These are phyloP conservation scores for Fraxinus angustifolia DNA, from an alignment of 305 asterid species.

Conservation along the genomic window DNA sequence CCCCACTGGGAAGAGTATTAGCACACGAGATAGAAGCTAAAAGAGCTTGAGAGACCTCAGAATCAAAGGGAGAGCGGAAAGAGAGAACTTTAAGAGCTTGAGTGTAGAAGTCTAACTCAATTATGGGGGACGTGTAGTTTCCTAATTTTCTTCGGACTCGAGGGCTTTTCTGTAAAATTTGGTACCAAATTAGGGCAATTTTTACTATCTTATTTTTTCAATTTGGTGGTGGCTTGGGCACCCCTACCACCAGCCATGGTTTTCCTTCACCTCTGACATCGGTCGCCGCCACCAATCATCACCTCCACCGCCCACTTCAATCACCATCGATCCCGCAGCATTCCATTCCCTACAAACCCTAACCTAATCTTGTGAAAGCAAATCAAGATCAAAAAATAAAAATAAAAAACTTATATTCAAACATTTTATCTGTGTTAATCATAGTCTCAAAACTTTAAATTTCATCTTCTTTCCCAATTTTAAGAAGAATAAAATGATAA, in stretches of 20 bases:
- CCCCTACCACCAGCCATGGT: slow-evolving; percentile 58
- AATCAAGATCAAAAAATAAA: too few species aligned
- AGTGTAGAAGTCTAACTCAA: slow-evolving; percentile 49
- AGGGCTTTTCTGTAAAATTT: slow-evolving; percentile 61
- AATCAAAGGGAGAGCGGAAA: slow-evolving; percentile 67
- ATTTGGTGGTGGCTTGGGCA: slow-evolving; percentile 36
- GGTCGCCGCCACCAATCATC: too few species aligned
- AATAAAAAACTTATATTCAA: too few species aligned
- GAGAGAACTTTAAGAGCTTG: slow-evolving; percentile 79
- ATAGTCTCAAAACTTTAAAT: too few species aligned
- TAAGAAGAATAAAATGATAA: too few species aligned
- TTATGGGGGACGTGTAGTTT: slow-evolving; percentile 34
- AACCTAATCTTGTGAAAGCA: too few species aligned
- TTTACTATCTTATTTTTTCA: slow-evolving; percentile 35
- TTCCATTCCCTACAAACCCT: too few species aligned
- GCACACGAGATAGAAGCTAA: slow-evolving; percentile 35
- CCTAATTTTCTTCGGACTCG: slow-evolving; percentile 33
- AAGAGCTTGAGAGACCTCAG: slow-evolving; percentile 51
- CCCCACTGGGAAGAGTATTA: slow-evolving; percentile 54
- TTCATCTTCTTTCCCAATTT: too few species aligned
- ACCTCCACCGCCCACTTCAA: too few species aligned
- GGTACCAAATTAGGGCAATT: slow-evolving; percentile 41
- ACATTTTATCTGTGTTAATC: too few species aligned
- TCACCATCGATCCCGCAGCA: too few species aligned
- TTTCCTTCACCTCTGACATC: slow-evolving; percentile 48